Base-by-base conservation (phyloP, 352 stramenopile species). In the Blastocystis sp. region DNA sequence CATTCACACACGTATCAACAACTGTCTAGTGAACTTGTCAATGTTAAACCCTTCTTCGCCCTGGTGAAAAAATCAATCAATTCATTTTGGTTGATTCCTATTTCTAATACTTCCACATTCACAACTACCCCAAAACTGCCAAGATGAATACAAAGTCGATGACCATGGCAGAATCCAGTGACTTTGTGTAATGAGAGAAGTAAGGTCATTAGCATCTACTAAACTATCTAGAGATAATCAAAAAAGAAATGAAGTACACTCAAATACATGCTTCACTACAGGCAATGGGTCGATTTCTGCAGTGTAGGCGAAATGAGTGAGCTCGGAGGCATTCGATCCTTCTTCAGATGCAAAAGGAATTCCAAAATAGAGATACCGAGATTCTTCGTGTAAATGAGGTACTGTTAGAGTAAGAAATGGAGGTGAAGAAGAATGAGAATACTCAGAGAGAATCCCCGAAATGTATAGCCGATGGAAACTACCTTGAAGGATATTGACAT, bases 111-210 rank as follows among this genome's bases (percentile, higher is more conserved):
- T 35, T 15, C 27, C 15, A 17, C 13, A 42, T 17, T n/a, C 33
- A 24, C 3, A 11, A 7, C 1, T 40, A 60, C 70, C 70, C 24
- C 53, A 56, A 60, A 81, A 35, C 4, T 22, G n/a, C 35, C 51
- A 59, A 44, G 59, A 27, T 37, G 59, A 13, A 40, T 81, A 81
- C 3, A 81, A 22, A 17, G 51, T 30, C 3, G 35, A 40, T 27
- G 48, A 66, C 70, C 70, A 81, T 33, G 70, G 70, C 6, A 81
- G n/a, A 40, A 64, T 64, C 70, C 70, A 81, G 27, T 81, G 42
- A 27, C 40, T 60, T 4, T 33, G 22, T 15, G 27, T 19, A 51
- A 27, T 24, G n/a, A n/a, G 15, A 27, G 27, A 27, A 27, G 48
- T 13, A 6, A 81, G 4, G 7, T 3, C 19, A 17, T 40, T 27